Evolutionary conservation across 805 yeast genomes (phyloP), one percentile per base, ranked within the genome.

Genomic region (Ogataea naganishii): DNA sequence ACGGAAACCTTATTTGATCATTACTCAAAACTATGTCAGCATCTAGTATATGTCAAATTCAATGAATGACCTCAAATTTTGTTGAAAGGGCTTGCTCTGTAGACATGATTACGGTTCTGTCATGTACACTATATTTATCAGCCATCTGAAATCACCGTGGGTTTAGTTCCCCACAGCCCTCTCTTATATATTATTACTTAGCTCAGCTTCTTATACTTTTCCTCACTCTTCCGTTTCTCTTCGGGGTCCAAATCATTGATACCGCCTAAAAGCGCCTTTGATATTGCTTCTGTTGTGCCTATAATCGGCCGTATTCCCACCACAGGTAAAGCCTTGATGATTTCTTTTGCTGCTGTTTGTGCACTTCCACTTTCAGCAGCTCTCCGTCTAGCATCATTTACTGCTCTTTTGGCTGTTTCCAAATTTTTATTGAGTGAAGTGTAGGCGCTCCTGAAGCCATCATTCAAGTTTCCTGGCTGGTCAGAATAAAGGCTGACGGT

Each of bases 271-370:
- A 88, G 60, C 1, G 95, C 69, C 45, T 76, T 81, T 5, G 89
- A 79, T 6, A 88, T 65, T 0, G 94, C 95, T 49, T 85, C 96
- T 0, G 96, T 81, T 0, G 95, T 85, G 2, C 96, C 97, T 43
- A 88, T 85, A 37, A 85, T 67, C 2, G 96, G 96, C 24, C 96
- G 54, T 2, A 88, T 65, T 11, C 88, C 53, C 13, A 84, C 77
- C 11, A 84, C 72, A 0, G 96, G 96, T 1, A 94, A 74, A 0
- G 80, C 84, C 39, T 70, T 72, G 10, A 82, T 77, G 10, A 85
- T 62, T 1, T 84, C 76, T 13, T 63, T 54, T 0, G 83, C 70
- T 0, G 88, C 83, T 4, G 67, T 78, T 42, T 72, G 78, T 1
- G 84, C 74, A 36, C 67, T 72, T 0, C 74, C 78, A 18, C 79